phyloP scores from a whole-genome alignment of 1,284 basidiomycete species.

The Malassezia japonica region DNA sequence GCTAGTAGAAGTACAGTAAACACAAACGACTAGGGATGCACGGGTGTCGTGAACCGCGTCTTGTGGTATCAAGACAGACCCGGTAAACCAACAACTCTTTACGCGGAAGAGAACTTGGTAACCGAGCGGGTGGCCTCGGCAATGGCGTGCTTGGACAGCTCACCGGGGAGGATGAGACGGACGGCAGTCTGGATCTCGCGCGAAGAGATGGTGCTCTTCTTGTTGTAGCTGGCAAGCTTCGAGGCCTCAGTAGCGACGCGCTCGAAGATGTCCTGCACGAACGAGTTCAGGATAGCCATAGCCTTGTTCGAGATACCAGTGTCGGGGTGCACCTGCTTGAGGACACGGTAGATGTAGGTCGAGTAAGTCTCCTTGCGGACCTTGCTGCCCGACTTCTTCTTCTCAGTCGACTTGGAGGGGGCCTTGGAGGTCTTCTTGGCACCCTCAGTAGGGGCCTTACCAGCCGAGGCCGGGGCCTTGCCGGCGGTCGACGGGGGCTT shows the following conservation, averaged over 20 bases:
- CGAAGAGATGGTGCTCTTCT: constrained; percentile 49
- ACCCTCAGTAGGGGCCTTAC: constrained; percentile 54
- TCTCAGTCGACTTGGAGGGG: constrained; percentile 53
- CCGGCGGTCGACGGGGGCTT: constrained; percentile 55
- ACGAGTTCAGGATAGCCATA: constrained; percentile 50
- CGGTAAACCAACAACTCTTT: constrained; percentile 14
- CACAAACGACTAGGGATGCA: constrained; percentile 6
- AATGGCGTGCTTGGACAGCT: constrained; percentile 71
- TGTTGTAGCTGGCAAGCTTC: constrained; percentile 49
- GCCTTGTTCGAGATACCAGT: constrained; percentile 53
- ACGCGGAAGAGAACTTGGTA: constrained; percentile 56
- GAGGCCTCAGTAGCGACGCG: constrained; percentile 49
- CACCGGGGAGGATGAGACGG: constrained; percentile 52
- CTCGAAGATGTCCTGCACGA: constrained; percentile 53
- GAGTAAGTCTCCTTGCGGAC: constrained; percentile 55
- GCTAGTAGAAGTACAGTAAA: constrained; percentile 19
- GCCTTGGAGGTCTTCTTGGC: constrained; percentile 55
- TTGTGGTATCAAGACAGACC: background rate
- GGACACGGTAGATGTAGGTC: constrained; percentile 53
- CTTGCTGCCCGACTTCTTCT: constrained; percentile 58
- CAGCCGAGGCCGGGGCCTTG: constrained; percentile 55
- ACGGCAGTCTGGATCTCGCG: constrained; percentile 50
- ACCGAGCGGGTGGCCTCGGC: constrained; percentile 65
- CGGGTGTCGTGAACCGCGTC: background rate
- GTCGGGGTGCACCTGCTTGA: constrained; percentile 55